Percentiles rank a stretch among this genome's conserved stretches.
Evolutionary conservation across 2,329 filamentous ascomycete genomes (phyloP).

Genomic region (Cladosporium cucumerinum): DNA sequence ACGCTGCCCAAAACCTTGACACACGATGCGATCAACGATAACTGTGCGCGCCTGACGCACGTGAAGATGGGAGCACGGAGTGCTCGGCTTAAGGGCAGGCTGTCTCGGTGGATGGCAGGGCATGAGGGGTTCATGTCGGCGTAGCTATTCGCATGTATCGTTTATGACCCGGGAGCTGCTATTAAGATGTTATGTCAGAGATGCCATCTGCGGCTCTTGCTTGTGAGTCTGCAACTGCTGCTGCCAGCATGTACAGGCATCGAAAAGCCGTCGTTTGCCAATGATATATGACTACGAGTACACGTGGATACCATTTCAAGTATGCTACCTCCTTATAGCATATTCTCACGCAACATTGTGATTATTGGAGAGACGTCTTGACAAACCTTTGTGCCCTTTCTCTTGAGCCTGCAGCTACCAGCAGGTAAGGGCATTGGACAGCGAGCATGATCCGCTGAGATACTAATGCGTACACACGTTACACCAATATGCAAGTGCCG

Average conservation of each 20-base stretch:
- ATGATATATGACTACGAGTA: neutral
- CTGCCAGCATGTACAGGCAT: neutral
- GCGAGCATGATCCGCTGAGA: neutral
- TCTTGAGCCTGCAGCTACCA: neutral
- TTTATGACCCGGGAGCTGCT: neutral
- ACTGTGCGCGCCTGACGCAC: neutral
- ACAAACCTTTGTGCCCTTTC: neutral
- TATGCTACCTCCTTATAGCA: no score
- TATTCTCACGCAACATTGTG: neutral
- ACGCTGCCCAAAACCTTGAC: neutral
- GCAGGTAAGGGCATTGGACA: neutral
- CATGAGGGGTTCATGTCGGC: neutral
- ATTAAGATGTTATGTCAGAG: neutral
- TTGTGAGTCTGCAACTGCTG: neutral
- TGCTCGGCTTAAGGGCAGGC: neutral
- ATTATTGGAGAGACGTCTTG: neutral
- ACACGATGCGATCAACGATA: neutral
- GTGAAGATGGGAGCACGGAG: neutral
- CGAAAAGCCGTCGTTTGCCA: neutral
- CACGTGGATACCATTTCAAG: no score
- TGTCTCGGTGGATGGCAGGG: neutral
- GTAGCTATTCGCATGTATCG: neutral
- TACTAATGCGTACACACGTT: no score
- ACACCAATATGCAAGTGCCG: neutral
- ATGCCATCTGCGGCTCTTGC: neutral